A percentile compares a stretch with the other conserved stretches of the same genome.
phyloP scores from a whole-genome alignment of 495 filamentous ascomycete genomes.

The Penicillium pulvis region DNA sequence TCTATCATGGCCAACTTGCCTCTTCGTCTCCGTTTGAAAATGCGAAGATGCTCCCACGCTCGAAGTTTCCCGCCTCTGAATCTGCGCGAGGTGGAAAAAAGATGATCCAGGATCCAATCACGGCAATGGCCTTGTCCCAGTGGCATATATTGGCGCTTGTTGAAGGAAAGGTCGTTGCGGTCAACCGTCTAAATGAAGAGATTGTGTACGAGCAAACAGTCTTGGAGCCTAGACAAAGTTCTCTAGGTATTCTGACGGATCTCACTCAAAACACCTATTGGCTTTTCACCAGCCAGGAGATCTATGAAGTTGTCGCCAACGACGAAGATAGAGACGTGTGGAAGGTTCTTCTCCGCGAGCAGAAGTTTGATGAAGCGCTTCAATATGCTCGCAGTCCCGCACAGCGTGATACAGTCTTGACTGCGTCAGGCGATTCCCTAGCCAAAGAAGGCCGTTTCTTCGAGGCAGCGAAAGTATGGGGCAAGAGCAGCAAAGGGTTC shows the following conservation, averaged over 20 bases:
- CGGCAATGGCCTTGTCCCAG: constrained; percentile 82
- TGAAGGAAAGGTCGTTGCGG: constrained; percentile 76
- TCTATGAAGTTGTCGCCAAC: constrained; percentile 87
- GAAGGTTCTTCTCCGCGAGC: constrained; percentile 82
- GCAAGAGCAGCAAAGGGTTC: constrained; percentile 93
- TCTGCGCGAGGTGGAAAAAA: constrained; percentile 63
- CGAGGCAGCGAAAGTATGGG: constrained; percentile 88
- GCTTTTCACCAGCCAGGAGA: constrained; percentile 87
- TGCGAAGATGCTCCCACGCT: constrained; percentile 72
- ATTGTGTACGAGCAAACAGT: constrained; percentile 85
- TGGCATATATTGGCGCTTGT: constrained; percentile 90
- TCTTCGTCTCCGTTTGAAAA: constrained; percentile 61
- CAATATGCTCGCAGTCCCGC: constrained; percentile 70
- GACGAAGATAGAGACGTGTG: constrained; percentile 94
- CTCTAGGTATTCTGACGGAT: constrained; percentile 81
- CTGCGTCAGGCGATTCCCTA: constrained; percentile 85
- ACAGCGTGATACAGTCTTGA: constrained; percentile 87
- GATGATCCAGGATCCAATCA: constrained; percentile 67
- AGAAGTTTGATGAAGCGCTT: constrained; percentile 85
- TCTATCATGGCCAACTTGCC: constrained; percentile 78
- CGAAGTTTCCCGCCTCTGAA: constrained; percentile 68
- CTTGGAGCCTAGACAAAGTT: constrained; percentile 75
- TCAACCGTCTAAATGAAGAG: constrained; percentile 82
- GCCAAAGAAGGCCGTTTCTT: constrained; percentile 74
- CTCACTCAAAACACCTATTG: constrained; percentile 93